phyloP scores from a whole-genome alignment of 768 basidiomycete species.

The Trametes sanguinea region DNA sequence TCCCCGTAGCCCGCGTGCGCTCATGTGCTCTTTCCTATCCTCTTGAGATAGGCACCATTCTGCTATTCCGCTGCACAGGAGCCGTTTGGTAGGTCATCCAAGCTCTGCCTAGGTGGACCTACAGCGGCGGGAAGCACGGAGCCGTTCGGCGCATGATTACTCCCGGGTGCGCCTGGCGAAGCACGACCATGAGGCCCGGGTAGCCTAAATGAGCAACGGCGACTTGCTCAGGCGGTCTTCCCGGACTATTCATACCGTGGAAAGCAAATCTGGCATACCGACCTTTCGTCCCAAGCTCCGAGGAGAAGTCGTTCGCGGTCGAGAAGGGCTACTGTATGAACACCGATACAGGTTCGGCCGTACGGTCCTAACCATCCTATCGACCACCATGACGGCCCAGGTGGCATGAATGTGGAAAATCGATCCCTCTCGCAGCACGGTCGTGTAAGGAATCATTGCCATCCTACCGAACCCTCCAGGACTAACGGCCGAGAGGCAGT shows the following conservation, averaged over 20 bases:
- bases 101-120: slow-evolving; percentile 17
- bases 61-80: slow-evolving; percentile 2
- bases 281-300: slow-evolving; percentile 9
- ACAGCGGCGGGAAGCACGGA: slow-evolving; percentile 24
- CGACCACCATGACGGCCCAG: not conserved
- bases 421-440: not conserved
- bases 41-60: slow-evolving; percentile 1
- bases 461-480: no score
- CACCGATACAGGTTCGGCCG: slow-evolving; percentile 8
- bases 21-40: slow-evolving; percentile 4
- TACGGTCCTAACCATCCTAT: slow-evolving; percentile 16
- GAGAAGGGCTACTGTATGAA: slow-evolving; percentile 8
- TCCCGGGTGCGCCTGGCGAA: slow-evolving; percentile 6
- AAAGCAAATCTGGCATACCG: slow-evolving; percentile 15
- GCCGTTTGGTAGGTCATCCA: slow-evolving; percentile 5
- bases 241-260: slow-evolving; percentile 14
- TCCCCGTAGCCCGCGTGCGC: not conserved
- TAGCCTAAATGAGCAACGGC: slow-evolving; percentile 17
- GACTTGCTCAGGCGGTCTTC: slow-evolving; percentile 18
- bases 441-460: slow-evolving; percentile 2
- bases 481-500: not conserved
- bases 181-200: slow-evolving; percentile 12
- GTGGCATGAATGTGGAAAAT: not conserved
- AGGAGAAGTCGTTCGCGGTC: slow-evolving; percentile 10
- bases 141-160: slow-evolving; percentile 17